Conservation (phyloP, 805 yeast genomes). For the Ogataea haglerorum region DNA sequence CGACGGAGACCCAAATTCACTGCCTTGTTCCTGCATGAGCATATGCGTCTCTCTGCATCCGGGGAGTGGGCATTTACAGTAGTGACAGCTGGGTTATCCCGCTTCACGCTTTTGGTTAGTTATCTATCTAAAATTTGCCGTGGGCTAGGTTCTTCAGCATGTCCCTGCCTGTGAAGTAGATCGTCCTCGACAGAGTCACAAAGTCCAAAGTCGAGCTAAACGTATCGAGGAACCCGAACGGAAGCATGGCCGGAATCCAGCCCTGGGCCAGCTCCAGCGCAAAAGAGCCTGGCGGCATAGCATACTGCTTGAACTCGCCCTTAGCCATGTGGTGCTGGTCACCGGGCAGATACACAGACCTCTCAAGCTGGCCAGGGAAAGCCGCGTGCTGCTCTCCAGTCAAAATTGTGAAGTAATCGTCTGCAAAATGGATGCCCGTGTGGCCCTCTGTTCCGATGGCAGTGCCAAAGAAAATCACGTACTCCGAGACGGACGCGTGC, state of each 20-base stretch:
- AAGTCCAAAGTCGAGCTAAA: conserved; percentile 78
- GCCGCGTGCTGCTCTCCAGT: conserved; percentile 78
- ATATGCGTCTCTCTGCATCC: too few species aligned
- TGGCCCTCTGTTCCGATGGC: conserved; percentile 97
- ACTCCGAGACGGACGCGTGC: conserved; percentile 93
- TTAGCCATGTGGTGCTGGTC: conserved; percentile 74
- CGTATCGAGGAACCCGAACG: conserved; percentile 87
- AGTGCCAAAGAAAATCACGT: conserved; percentile 88
- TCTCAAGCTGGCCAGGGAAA: conserved; percentile 54
- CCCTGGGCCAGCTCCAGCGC: conserved; percentile 98
- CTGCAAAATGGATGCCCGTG: conserved; percentile 93
- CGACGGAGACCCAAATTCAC: too few species aligned
- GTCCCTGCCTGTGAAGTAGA: conserved; percentile 69
- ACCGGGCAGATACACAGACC: conserved; percentile 82
- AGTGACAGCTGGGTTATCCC: too few species aligned
- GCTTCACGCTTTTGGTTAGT: too few species aligned
- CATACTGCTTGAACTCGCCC: conserved; percentile 79
- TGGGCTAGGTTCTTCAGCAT: conserved; percentile 65
- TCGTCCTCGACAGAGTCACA: conserved; percentile 64
- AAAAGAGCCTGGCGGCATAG: conserved; percentile 77
- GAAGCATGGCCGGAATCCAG: conserved; percentile 97
- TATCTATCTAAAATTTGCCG: conserved; percentile 58
- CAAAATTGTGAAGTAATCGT: conserved; percentile 91
- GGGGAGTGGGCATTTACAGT: too few species aligned
- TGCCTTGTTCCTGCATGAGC: too few species aligned